Evolutionary conservation across 495 filamentous ascomycete genomes (phyloP).

Genomic region (Pseudoneurospora amorphoporcata): DNA sequence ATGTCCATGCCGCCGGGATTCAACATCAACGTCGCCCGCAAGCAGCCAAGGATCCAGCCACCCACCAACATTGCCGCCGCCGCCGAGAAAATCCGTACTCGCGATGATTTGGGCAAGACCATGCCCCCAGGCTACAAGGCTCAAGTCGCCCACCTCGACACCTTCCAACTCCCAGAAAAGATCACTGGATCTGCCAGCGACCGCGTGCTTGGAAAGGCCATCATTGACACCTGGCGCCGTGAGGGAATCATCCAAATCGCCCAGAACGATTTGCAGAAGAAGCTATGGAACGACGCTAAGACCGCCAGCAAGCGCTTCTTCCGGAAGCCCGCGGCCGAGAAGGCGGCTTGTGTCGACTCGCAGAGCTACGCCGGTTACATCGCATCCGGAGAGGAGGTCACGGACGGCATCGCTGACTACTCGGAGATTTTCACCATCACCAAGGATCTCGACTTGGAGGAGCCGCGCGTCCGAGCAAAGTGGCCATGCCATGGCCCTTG

Average conservation of each 20-base stretch:
- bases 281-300: slow-evolving; percentile 18
- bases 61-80: neutral
- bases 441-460: slow-evolving; percentile 27
- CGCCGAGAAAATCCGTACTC: neutral
- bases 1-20: slow-evolving; percentile 14
- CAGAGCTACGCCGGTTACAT: slow-evolving; percentile 38
- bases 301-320: slow-evolving; percentile 30
- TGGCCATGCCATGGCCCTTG: slow-evolving; percentile 39
- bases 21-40: slow-evolving; percentile 6
- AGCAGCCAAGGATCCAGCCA: neutral
- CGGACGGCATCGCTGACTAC: slow-evolving; percentile 36
- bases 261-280: slow-evolving; percentile 17
- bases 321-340: slow-evolving; percentile 17
- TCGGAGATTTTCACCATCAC: slow-evolving; percentile 40
- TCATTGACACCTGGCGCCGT: slow-evolving; percentile 29
- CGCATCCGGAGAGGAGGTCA: slow-evolving; percentile 38
- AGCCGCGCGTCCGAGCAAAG: slow-evolving; percentile 24
- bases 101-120: slow-evolving; percentile 4
- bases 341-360: slow-evolving; percentile 32
- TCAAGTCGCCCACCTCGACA: slow-evolving; percentile 20
- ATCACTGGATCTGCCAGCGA: slow-evolving; percentile 18
- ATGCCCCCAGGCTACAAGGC: slow-evolving; percentile 31
- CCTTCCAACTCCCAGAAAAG: slow-evolving; percentile 24
- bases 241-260: slow-evolving; percentile 36
- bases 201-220: slow-evolving; percentile 21